A percentile compares a stretch with the other conserved stretches of the same genome.
Evolutionary conservation across 2,329 filamentous ascomycete species (phyloP).

Genomic region (Hypoxylon sp.): DNA sequence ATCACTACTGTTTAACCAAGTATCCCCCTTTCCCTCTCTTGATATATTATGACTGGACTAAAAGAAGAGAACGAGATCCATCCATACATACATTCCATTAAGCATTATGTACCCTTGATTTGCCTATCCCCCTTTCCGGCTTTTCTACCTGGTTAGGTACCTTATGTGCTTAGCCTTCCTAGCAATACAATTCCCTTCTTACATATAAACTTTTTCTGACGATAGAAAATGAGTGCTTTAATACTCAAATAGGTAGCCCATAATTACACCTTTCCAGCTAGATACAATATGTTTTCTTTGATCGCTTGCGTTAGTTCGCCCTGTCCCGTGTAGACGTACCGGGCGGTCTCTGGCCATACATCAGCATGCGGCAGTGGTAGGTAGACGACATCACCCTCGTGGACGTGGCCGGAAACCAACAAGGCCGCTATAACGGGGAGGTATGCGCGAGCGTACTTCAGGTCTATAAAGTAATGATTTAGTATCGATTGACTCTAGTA

Average conservation of each 20-base stretch:
- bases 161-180: not conserved
- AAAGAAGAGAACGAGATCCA: not conserved
- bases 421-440: slow-evolving; percentile 70
- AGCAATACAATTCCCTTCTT: not conserved
- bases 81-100: not conserved
- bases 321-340: slow-evolving; percentile 68
- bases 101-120: not conserved
- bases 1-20: not conserved
- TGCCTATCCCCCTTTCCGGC: not conserved
- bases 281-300: slow-evolving; percentile 67
- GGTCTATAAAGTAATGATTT: slow-evolving; percentile 56
- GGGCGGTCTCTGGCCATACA: slow-evolving; percentile 69
- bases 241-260: not conserved
- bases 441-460: slow-evolving; percentile 63
- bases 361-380: slow-evolving; percentile 71
- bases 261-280: slow-evolving; percentile 65
- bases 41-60: not conserved
- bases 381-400: slow-evolving; percentile 68
- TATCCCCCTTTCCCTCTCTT: not conserved
- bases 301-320: slow-evolving; percentile 63
- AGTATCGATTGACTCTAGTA: not conserved
- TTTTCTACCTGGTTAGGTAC: not conserved
- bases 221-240: not conserved
- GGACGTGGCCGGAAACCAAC: slow-evolving; percentile 68
- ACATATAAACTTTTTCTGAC: not conserved